These are phyloP conservation scores for Ceratobasidium sp. DNA, from an alignment of 1,284 basidiomycete species.

Conservation along the genomic window DNA sequence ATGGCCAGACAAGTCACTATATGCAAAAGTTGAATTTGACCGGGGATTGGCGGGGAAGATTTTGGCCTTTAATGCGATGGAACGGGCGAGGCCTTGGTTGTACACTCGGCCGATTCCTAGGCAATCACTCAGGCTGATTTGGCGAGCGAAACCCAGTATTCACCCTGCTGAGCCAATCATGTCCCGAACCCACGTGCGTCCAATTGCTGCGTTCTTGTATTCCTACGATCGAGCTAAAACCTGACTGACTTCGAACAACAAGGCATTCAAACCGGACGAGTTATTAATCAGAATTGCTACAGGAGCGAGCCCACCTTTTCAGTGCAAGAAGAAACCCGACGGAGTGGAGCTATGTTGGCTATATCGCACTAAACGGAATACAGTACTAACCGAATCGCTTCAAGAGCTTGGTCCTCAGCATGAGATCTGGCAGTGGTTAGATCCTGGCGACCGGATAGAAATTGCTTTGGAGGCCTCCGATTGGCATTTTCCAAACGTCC, in stretches of 20 bases:
- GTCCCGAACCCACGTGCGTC: conserved; percentile 36
- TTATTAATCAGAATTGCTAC: conserved; percentile 22
- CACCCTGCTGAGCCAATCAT: conserved; percentile 33
- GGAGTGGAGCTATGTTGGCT: conserved; percentile 10
- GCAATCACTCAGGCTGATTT: neutral
- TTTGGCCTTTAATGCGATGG: neutral
- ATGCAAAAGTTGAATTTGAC: conserved; percentile 28
- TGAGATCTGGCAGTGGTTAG: conserved; percentile 31
- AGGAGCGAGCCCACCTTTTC: neutral
- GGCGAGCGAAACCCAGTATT: conserved; percentile 23
- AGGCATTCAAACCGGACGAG: conserved; percentile 44
- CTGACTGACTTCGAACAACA: neutral
- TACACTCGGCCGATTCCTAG: conserved; percentile 18
- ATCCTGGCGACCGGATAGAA: conserved; percentile 30
- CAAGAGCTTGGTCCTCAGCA: conserved; percentile 1
- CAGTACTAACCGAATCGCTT: neutral
- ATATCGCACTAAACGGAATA: conserved; percentile 3
- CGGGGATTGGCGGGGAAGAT: neutral
- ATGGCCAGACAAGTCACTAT: conserved; percentile 24
- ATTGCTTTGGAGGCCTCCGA: conserved; percentile 28
- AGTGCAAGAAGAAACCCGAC: conserved; percentile 2
- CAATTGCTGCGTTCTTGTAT: neutral
- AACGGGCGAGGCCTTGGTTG: conserved; percentile 30
- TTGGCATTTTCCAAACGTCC: conserved; percentile 40
- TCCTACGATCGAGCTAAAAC: neutral